phyloP scores from a whole-genome alignment of 208 protist species.

The Wallacemonas sp. region DNA sequence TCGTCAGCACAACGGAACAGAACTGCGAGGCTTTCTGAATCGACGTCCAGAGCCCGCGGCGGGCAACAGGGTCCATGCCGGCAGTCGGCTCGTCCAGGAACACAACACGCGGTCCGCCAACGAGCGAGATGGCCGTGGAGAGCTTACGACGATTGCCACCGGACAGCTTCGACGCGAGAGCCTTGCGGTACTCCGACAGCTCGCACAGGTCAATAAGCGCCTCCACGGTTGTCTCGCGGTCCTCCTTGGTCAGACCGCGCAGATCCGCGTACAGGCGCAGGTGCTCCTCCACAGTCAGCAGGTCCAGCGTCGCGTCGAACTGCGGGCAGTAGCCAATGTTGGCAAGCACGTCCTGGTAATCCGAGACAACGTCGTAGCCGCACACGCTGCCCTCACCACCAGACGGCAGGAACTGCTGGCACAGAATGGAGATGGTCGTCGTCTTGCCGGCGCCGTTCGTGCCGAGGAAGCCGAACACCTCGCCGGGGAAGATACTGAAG shows the following conservation, averaged over 20 bases:
- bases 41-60: constrained; percentile 60
- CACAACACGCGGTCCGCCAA: constrained; percentile 64
- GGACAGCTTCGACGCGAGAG: constrained; percentile 25
- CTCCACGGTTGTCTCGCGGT: constrained; percentile 22
- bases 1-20: constrained; percentile 74
- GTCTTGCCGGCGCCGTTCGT: constrained; percentile 82
- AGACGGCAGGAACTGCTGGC: constrained; percentile 52
- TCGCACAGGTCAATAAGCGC: constrained; percentile 69
- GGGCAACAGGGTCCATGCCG: constrained; percentile 72
- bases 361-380: constrained; percentile 47
- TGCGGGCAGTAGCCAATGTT: constrained; percentile 90
- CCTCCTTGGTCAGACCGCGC: constrained; percentile 43
- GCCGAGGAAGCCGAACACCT: constrained; percentile 73
- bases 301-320: constrained; percentile 81
- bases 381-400: constrained; percentile 38
- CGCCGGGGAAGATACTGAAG: constrained; percentile 49
- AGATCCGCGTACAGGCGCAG: constrained; percentile 39
- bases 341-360: constrained; percentile 41
- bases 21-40: constrained; percentile 42
- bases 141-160: constrained; percentile 84
- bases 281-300: constrained; percentile 83
- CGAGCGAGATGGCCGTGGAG: constrained; percentile 53
- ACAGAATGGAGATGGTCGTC: constrained; percentile 64
- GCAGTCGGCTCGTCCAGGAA: constrained; percentile 82
- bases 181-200: constrained; percentile 56